These are phyloP conservation scores for Wickerhamomyces sydowiorum DNA, from an alignment of 805 yeast species.

Conservation along the genomic window DNA sequence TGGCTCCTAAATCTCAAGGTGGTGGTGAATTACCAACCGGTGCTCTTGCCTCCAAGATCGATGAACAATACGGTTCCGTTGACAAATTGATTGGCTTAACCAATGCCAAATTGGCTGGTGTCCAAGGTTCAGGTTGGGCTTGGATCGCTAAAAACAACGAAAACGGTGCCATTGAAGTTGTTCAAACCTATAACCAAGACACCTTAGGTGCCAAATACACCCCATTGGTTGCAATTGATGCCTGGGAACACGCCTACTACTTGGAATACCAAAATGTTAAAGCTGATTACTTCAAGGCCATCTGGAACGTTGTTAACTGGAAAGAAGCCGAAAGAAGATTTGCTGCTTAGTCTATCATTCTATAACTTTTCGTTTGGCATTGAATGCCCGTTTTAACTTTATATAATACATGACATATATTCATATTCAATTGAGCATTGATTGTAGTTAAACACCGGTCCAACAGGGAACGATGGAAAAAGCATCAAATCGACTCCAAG, in stretches of 20 bases:
- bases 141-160: conserved; percentile 78
- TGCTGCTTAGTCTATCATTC: conserved; percentile 23
- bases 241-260: conserved; percentile 97
- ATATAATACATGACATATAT: background rate
- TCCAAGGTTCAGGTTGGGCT: conserved; percentile 97
- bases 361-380: background rate
- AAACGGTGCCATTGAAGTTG: conserved; percentile 70
- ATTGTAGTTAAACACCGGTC: no score
- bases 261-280: conserved; percentile 89
- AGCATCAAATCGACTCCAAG: no score
- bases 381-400: no score
- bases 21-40: conserved; percentile 69
- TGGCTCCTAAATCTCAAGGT: conserved; percentile 68
- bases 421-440: background rate
- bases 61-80: conserved; percentile 61
- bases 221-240: conserved; percentile 86
- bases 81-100: conserved; percentile 61
- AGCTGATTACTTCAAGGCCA: conserved; percentile 87
- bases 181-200: conserved; percentile 83
- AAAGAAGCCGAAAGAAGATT: conserved; percentile 78
- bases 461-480: no score
- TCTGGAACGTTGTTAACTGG: conserved; percentile 95
- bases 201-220: conserved; percentile 60
- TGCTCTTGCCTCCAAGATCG: conserved; percentile 52
- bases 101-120: conserved; percentile 72